Conservation (phyloP, 2,329 filamentous ascomycete species). For the Colletotrichum lini region DNA sequence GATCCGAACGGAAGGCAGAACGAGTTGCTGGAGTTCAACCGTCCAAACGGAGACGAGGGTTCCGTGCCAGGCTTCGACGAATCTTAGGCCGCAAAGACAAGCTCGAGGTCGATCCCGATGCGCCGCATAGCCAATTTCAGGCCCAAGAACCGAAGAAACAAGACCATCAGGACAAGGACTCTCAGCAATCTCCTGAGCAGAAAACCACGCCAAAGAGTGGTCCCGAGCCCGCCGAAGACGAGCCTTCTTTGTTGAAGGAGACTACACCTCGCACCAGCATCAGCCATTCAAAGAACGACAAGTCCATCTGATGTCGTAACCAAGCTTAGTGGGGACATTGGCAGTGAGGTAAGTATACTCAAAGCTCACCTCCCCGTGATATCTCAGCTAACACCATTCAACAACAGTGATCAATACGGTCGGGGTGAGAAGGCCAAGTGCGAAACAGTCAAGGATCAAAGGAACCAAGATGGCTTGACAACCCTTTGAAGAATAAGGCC, state of each 20-base stretch:
- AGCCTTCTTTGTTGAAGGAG: not conserved
- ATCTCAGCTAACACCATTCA: not conserved
- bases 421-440: not conserved
- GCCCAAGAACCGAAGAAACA: not conserved
- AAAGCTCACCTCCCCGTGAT: not conserved
- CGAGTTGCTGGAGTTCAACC: not conserved
- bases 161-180: not conserved
- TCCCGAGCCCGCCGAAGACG: not conserved
- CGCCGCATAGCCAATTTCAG: not conserved
- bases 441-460: not conserved
- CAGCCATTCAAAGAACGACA: not conserved
- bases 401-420: not conserved
- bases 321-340: no score
- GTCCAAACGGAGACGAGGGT: constrained; percentile 1
- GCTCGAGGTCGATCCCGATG: not conserved
- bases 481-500: not conserved
- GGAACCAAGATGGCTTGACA: not conserved
- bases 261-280: not conserved
- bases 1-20: not conserved
- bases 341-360: not conserved
- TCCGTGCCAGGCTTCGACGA: constrained; percentile 14
- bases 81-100: constrained; percentile 2
- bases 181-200: not conserved
- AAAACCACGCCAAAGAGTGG: not conserved
- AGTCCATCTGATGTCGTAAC: not conserved